Evolutionary conservation across 495 filamentous ascomycete species (phyloP).

Genomic region (Diplogelasinospora grovesii): DNA sequence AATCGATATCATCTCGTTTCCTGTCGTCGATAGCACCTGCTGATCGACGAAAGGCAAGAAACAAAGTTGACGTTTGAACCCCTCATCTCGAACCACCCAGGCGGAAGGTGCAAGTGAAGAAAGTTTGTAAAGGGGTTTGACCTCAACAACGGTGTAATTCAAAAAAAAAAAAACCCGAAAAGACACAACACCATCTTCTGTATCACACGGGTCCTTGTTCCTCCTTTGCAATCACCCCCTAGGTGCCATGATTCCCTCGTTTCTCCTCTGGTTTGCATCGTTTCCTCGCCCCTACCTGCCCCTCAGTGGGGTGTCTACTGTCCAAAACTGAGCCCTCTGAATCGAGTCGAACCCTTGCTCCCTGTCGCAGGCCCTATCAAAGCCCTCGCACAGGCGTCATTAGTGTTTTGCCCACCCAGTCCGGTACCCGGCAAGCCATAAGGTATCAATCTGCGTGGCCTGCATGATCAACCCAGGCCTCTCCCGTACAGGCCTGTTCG

Average conservation of each 20-base stretch:
- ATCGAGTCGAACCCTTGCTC: conserved; percentile 3
- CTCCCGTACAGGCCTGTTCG: conserved; percentile 19
- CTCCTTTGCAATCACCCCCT: neutral
- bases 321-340: neutral
- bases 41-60: too few relatives aligned
- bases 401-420: conserved; percentile 21
- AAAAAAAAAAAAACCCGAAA: too few relatives aligned
- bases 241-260: conserved; percentile 1
- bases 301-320: conserved; percentile 3
- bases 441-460: conserved; percentile 13
- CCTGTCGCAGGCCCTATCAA: conserved; percentile 7
- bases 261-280: neutral
- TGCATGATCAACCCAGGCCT: conserved; percentile 29
- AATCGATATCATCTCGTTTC: conserved; percentile 2
- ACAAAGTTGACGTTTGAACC: too few relatives aligned
- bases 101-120: too few relatives aligned
- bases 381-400: conserved; percentile 17
- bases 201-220: neutral
- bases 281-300: conserved; percentile 1
- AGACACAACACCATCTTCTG: too few relatives aligned
- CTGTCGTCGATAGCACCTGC: neutral
- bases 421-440: conserved; percentile 18
- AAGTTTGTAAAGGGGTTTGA: too few relatives aligned
- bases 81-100: too few relatives aligned
- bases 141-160: too few relatives aligned